A percentile compares a stretch with the other conserved stretches of the same genome.
phyloP scores from a whole-genome alignment of 139 green algal species.

The Chlamydomonas sphaeroides region DNA sequence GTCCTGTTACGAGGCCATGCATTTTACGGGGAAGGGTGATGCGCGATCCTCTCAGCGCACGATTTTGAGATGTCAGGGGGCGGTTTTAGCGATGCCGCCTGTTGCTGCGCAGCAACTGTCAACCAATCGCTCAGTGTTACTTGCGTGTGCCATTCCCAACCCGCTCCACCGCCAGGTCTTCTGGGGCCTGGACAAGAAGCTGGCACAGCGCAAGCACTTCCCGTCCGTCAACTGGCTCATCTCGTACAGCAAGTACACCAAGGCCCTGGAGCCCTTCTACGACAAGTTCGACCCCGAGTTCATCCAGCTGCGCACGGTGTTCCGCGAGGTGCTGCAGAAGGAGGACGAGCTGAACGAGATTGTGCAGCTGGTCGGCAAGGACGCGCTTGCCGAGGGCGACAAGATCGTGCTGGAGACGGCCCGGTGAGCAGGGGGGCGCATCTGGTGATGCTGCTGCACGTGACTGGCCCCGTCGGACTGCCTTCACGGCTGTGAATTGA shows the following conservation, averaged over 20 bases:
- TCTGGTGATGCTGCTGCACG: too few species aligned
- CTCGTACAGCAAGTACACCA: slow-evolving; percentile 99
- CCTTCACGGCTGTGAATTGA: too few species aligned
- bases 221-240: slow-evolving; percentile 99
- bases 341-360: slow-evolving; percentile 99
- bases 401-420: slow-evolving; percentile 98
- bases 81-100: too few species aligned
- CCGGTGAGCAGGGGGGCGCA: slow-evolving; percentile 56
- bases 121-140: too few species aligned
- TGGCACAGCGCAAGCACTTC: slow-evolving; percentile 99
- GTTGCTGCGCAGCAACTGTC: too few species aligned
- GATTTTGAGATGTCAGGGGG: too few species aligned
- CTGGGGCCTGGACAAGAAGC: slow-evolving; percentile 99
- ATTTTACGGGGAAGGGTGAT: too few species aligned
- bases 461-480: slow-evolving; percentile 30
- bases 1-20: too few species aligned
- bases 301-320: slow-evolving; percentile 65
- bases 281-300: slow-evolving; percentile 95
- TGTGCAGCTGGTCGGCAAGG: slow-evolving; percentile 99
- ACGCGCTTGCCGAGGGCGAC: slow-evolving; percentile 96
- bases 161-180: slow-evolving; percentile 84
- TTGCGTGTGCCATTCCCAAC: too few species aligned
- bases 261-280: slow-evolving; percentile 96
- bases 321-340: slow-evolving; percentile 93
- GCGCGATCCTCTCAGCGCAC: too few species aligned